These are phyloP conservation scores for Aspergillus avenaceus DNA, from an alignment of 495 filamentous ascomycete species.

Conservation along the genomic window DNA sequence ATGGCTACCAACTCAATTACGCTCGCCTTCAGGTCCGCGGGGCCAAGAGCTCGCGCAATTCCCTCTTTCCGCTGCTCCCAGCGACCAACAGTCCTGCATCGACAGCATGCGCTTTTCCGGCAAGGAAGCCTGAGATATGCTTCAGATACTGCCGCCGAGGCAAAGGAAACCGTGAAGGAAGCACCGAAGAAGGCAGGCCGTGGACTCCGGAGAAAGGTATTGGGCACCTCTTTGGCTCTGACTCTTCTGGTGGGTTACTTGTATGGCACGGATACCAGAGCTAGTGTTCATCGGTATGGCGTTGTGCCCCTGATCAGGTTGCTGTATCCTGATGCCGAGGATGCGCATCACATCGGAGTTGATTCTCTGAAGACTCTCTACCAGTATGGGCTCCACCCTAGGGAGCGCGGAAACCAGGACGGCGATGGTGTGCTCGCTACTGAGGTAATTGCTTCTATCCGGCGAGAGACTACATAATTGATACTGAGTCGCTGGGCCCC, in stretches of 20 bases:
- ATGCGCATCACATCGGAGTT: slow-evolving; percentile 79
- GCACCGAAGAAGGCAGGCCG: slow-evolving; percentile 32
- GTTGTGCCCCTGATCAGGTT: slow-evolving; percentile 67
- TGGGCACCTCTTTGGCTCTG: slow-evolving; percentile 53
- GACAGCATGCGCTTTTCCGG: slow-evolving; percentile 10
- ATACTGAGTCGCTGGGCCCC: background rate
- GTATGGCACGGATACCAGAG: slow-evolving; percentile 87
- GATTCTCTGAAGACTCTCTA: slow-evolving; percentile 53
- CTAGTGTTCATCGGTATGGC: slow-evolving; percentile 78
- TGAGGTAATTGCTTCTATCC: slow-evolving; percentile 29
- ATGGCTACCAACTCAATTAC: slow-evolving; percentile 26
- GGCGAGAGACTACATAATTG: background rate
- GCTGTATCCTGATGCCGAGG: slow-evolving; percentile 80
- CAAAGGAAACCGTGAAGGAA: slow-evolving; percentile 24
- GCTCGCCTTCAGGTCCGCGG: slow-evolving; percentile 25
- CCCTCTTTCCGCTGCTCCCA: slow-evolving; percentile 20
- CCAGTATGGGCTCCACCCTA: slow-evolving; percentile 57
- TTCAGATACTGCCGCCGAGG: slow-evolving; percentile 21
- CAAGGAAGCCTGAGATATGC: slow-evolving; percentile 24
- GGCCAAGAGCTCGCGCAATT: slow-evolving; percentile 26
- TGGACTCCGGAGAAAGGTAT: slow-evolving; percentile 41
- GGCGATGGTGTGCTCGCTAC: slow-evolving; percentile 47
- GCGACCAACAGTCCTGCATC: slow-evolving; percentile 19
- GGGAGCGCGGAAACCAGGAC: slow-evolving; percentile 64
- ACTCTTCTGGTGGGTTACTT: slow-evolving; percentile 55